These are phyloP conservation scores for Sergeia podlipaevii DNA, from an alignment of 208 protist genomes.

Conservation along the genomic window DNA sequence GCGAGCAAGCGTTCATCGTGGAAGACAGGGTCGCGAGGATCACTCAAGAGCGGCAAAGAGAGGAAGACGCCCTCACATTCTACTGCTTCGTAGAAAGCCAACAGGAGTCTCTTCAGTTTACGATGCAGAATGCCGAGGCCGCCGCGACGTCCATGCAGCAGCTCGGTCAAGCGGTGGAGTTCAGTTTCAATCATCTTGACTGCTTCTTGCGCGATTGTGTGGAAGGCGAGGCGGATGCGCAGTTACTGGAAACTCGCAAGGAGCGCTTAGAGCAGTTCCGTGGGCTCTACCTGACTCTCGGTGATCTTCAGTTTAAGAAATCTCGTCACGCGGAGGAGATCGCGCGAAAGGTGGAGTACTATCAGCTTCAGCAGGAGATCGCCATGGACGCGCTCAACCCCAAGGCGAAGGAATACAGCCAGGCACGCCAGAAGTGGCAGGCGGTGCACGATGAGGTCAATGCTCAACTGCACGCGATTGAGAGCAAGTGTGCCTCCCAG, in stretches of 20 bases:
- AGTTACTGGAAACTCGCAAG: slow-evolving; percentile 46
- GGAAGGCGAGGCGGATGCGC: slow-evolving; percentile 17
- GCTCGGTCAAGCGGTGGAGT: slow-evolving; percentile 21
- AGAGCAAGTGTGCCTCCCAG: slow-evolving; percentile 40
- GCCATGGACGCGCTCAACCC: slow-evolving; percentile 87
- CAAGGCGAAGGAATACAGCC: slow-evolving; percentile 84
- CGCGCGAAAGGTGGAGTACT: slow-evolving; percentile 77
- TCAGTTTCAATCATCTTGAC: slow-evolving; percentile 25
- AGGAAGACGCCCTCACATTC: slow-evolving; percentile 51
- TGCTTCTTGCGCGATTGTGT: slow-evolving; percentile 35
- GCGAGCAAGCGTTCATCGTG: slow-evolving; percentile 44
- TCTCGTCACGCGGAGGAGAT: slow-evolving; percentile 71
- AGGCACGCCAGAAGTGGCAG: slow-evolving; percentile 68
- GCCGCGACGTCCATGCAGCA: slow-evolving; percentile 19
- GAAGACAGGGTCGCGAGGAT: slow-evolving; percentile 48
- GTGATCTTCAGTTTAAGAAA: slow-evolving; percentile 87
- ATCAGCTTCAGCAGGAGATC: slow-evolving; percentile 79
- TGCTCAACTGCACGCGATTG: slow-evolving; percentile 44
- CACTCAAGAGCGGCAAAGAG: slow-evolving; percentile 40
- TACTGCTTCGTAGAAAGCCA: slow-evolving; percentile 41
- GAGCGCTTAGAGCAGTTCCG: slow-evolving; percentile 76
- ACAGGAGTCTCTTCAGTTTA: slow-evolving; percentile 27
- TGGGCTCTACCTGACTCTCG: slow-evolving; percentile 79
- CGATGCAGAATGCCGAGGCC: slow-evolving; percentile 24
- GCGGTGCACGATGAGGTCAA: slow-evolving; percentile 53